phyloP scores from a whole-genome alignment of 371 early-diverging fungal genomes.

The Syncephalastrum contaminatum region DNA sequence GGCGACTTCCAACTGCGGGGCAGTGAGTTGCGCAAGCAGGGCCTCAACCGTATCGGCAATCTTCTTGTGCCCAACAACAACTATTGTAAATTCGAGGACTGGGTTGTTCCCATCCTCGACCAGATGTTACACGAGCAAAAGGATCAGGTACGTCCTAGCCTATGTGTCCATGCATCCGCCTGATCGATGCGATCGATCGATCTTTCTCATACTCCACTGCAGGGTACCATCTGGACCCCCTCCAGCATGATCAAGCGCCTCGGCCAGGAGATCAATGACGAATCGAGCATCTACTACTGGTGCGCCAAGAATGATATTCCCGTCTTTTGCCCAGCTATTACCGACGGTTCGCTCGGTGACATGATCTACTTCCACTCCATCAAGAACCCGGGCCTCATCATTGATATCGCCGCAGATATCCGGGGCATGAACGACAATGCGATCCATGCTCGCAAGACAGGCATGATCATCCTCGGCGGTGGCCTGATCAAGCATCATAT shows the following conservation, averaged over 20 bases:
- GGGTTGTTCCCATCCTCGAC: constrained; percentile 95
- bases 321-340: constrained; percentile 98
- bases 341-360: constrained; percentile 99
- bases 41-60: constrained; percentile 98
- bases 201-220: not conserved
- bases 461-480: constrained; percentile 98
- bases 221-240: constrained; percentile 90
- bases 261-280: constrained; percentile 94
- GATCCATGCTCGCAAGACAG: constrained; percentile 94
- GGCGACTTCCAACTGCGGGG: constrained; percentile 88
- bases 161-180: not conserved
- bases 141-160: constrained; percentile 35
- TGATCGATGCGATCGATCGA: not conserved
- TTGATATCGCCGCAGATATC: constrained; percentile 97
- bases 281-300: constrained; percentile 98
- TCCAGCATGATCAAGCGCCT: constrained; percentile 91
- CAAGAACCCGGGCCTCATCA: constrained; percentile 89
- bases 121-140: constrained; percentile 91
- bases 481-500: constrained; percentile 99
- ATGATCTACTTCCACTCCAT: constrained; percentile 99
- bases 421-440: constrained; percentile 93
- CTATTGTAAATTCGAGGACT: constrained; percentile 98
- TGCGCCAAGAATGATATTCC: constrained; percentile 91
- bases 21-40: constrained; percentile 82
- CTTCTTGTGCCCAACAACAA: constrained; percentile 99